Conservation (phyloP, 805 yeast genomes). For the Yamadazyma sp. region DNA sequence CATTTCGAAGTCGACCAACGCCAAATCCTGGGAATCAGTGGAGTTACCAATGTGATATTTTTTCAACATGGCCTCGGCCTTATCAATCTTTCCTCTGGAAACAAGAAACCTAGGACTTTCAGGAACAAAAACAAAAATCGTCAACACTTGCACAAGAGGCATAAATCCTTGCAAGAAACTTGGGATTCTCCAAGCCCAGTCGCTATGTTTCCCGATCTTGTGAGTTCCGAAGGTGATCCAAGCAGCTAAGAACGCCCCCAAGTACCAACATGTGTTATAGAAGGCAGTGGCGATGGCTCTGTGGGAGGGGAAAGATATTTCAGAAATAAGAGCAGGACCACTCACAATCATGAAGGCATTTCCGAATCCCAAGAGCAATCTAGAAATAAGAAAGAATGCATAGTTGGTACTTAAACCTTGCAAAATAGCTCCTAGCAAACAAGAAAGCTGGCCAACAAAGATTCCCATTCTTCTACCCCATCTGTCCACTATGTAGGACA, state of each 20-base stretch:
- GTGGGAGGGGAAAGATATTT: slow-evolving; percentile 49
- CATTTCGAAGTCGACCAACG: slow-evolving; percentile 15
- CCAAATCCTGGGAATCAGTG: slow-evolving; percentile 13
- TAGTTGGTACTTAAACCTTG: slow-evolving; percentile 35
- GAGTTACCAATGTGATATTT: slow-evolving; percentile 41
- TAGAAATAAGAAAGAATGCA: slow-evolving; percentile 40
- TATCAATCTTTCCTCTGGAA: slow-evolving; percentile 38
- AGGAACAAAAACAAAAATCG: slow-evolving; percentile 39
- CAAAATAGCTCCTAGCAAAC: slow-evolving; percentile 32
- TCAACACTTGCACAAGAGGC: slow-evolving; percentile 41
- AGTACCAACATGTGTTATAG: slow-evolving; percentile 51
- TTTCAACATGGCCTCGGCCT: slow-evolving; percentile 42
- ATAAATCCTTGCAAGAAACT: slow-evolving; percentile 49
- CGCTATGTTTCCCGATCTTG: slow-evolving; percentile 19
- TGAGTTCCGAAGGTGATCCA: slow-evolving; percentile 49
- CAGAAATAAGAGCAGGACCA: slow-evolving; percentile 49
- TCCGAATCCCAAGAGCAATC: slow-evolving; percentile 52
- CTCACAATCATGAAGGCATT: slow-evolving; percentile 38
- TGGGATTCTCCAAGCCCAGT: slow-evolving; percentile 56
- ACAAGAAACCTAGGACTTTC: slow-evolving; percentile 50
- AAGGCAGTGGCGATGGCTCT: slow-evolving; percentile 42
- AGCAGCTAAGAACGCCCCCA: slow-evolving; percentile 53
- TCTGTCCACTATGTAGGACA: slow-evolving; percentile 29
- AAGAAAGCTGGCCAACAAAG: slow-evolving; percentile 23
- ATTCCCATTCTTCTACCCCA: slow-evolving; percentile 39